phyloP scores from a whole-genome alignment of 1,139 yeast genomes.

The Sugiyamaella japonica region DNA sequence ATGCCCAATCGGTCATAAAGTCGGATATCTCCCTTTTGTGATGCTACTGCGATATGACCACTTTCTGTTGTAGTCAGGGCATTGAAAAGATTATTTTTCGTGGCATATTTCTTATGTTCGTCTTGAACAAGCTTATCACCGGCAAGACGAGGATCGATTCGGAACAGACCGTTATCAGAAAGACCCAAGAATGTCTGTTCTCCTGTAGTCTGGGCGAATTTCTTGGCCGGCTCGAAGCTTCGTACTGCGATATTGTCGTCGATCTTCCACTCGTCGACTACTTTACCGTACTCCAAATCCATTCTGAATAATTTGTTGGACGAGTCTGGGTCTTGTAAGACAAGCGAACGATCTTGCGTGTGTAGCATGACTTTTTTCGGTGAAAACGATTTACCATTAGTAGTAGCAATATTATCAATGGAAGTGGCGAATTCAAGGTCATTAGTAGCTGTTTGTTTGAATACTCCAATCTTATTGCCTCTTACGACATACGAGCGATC shows the following conservation, averaged over 20 bases:
- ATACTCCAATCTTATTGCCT: slow-evolving; percentile 79
- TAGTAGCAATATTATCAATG: slow-evolving; percentile 57
- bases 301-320: slow-evolving; percentile 57
- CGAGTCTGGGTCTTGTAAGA: slow-evolving; percentile 57
- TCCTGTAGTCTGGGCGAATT: slow-evolving; percentile 68
- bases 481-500: slow-evolving; percentile 77
- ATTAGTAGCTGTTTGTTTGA: slow-evolving; percentile 56
- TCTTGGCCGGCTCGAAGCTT: slow-evolving; percentile 65
- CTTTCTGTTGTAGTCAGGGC: slow-evolving; percentile 68
- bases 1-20: slow-evolving; percentile 70
- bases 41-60: slow-evolving; percentile 77
- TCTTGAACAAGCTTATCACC: slow-evolving; percentile 58
- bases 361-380: slow-evolving; percentile 76
- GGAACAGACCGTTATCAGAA: slow-evolving; percentile 63
- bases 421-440: slow-evolving; percentile 64
- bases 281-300: slow-evolving; percentile 77
- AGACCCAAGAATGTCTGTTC: slow-evolving; percentile 77
- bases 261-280: slow-evolving; percentile 79
- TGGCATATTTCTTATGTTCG: slow-evolving; percentile 54
- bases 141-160: slow-evolving; percentile 72
- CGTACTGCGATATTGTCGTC: slow-evolving; percentile 47
- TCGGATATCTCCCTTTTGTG: slow-evolving; percentile 71
- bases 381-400: slow-evolving; percentile 53
- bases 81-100: slow-evolving; percentile 54
- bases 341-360: slow-evolving; percentile 65